These are phyloP conservation scores for Geranium brycei DNA, from an alignment of 345 rosid species.

Conservation along the genomic window DNA sequence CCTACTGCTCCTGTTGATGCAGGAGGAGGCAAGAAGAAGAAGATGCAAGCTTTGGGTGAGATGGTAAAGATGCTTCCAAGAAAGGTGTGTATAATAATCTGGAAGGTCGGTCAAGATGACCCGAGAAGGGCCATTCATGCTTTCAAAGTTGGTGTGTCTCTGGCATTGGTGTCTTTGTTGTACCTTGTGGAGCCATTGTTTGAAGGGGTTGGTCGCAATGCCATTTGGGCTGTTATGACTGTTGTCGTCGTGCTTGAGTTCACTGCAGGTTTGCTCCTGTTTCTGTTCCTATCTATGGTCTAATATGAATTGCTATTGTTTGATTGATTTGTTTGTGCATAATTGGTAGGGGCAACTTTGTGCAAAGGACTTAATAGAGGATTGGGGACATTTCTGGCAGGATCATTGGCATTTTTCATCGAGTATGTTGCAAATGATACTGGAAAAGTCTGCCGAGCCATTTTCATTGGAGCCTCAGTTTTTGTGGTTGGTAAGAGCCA, in stretches of 20 bases:
- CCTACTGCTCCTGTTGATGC: no score
- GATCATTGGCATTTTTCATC: conserved; percentile 53
- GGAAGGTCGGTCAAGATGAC: conserved; percentile 56
- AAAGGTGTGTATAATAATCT: conserved; percentile 18
- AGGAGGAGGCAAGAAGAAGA: conserved; percentile 12
- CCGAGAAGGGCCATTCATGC: conserved; percentile 63
- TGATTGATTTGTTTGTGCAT: not conserved
- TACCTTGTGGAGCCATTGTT: conserved; percentile 56
- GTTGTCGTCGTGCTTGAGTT: conserved; percentile 81
- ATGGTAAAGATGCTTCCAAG: conserved; percentile 25
- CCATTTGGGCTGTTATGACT: conserved; percentile 81
- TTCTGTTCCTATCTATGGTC: not conserved
- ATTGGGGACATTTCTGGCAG: conserved; percentile 60
- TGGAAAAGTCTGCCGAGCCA: conserved; percentile 41
- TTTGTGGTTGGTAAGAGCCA: conserved; percentile 46
- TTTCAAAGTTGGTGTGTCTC: conserved; percentile 60
- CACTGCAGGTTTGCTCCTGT: conserved; percentile 35
- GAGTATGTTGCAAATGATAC: conserved; percentile 46
- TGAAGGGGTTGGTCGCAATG: conserved; percentile 42
- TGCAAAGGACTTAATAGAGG: conserved; percentile 82
- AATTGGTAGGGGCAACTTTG: conserved; percentile 56
- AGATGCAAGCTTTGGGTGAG: conserved; percentile 10
- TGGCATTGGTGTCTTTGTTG: conserved; percentile 55
- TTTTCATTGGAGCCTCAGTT: conserved; percentile 64
- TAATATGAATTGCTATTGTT: not conserved